These are phyloP conservation scores for Trametes elegans DNA, from an alignment of 768 basidiomycete species.

Conservation along the genomic window DNA sequence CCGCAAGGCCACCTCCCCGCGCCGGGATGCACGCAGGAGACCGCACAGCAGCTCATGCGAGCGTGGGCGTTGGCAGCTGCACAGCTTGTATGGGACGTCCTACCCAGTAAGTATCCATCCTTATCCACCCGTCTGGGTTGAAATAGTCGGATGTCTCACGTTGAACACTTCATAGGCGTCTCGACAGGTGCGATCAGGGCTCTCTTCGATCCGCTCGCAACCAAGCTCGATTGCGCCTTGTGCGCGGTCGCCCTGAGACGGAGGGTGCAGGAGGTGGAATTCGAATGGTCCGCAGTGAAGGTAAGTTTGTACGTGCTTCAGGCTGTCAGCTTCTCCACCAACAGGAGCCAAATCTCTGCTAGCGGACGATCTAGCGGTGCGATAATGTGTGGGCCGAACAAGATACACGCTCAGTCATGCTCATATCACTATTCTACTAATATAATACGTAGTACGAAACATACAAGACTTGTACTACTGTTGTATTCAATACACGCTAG, in stretches of 20 bases:
- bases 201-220: slow-evolving; percentile 61
- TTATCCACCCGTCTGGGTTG: too few species aligned
- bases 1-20: slow-evolving; percentile 27
- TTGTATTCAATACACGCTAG: too few species aligned
- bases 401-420: too few species aligned
- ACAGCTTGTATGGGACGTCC: slow-evolving; percentile 28
- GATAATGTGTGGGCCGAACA: too few species aligned
- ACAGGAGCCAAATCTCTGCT: too few species aligned
- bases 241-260: slow-evolving; percentile 59
- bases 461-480: too few species aligned
- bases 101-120: slow-evolving; percentile 27
- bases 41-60: slow-evolving; percentile 25
- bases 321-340: not conserved
- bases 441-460: too few species aligned
- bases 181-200: slow-evolving; percentile 67
- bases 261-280: slow-evolving; percentile 60
- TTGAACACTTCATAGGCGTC: too few species aligned
- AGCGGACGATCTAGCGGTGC: slow-evolving; percentile 6
- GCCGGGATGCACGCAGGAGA: slow-evolving; percentile 15
- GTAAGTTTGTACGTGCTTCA: slow-evolving; percentile 31
- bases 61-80: slow-evolving; percentile 33
- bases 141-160: too few species aligned
- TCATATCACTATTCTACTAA: too few species aligned
- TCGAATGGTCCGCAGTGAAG: slow-evolving; percentile 80
- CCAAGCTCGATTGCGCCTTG: slow-evolving; percentile 60